These are phyloP conservation scores for Globisporangium recalcitrans DNA, from an alignment of 352 stramenopile species.

Conservation along the genomic window DNA sequence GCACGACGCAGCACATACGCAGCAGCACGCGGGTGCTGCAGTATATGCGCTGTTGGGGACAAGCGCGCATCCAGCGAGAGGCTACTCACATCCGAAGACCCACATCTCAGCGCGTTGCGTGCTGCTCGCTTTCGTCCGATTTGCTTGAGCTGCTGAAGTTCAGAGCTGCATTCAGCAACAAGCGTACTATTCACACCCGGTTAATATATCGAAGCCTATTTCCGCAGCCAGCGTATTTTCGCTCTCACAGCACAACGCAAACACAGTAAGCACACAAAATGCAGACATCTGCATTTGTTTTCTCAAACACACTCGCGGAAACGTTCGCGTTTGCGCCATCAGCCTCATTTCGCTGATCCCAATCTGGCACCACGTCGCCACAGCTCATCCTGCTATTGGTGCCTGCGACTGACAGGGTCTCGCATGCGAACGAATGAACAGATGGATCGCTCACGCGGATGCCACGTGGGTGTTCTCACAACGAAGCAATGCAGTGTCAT, in stretches of 20 bases:
- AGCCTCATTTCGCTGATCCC: background rate
- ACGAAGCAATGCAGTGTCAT: too few relatives aligned
- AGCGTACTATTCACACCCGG: background rate
- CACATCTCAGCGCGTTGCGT: slow-evolving; percentile 35
- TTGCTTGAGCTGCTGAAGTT: background rate
- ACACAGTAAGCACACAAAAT: too few relatives aligned
- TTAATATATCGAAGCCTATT: too few relatives aligned
- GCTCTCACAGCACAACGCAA: too few relatives aligned
- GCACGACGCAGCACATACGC: too few relatives aligned
- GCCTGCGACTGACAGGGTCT: too few relatives aligned
- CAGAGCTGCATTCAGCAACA: slow-evolving; percentile 10
- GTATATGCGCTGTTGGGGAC: too few relatives aligned
- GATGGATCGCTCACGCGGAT: background rate
- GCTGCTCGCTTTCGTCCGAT: background rate
- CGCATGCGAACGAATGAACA: too few relatives aligned
- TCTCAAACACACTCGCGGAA: background rate
- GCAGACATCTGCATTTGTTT: background rate
- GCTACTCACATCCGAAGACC: slow-evolving; percentile 48
- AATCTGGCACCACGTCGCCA: background rate
- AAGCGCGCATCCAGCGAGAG: slow-evolving; percentile 34
- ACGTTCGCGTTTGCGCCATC: background rate
- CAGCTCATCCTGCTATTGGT: background rate
- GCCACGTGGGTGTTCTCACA: too few relatives aligned
- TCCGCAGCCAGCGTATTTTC: too few relatives aligned
- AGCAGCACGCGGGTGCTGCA: too few relatives aligned